phyloP scores from a whole-genome alignment of 1,284 basidiomycete genomes.

The Schizophyllum amplum region DNA sequence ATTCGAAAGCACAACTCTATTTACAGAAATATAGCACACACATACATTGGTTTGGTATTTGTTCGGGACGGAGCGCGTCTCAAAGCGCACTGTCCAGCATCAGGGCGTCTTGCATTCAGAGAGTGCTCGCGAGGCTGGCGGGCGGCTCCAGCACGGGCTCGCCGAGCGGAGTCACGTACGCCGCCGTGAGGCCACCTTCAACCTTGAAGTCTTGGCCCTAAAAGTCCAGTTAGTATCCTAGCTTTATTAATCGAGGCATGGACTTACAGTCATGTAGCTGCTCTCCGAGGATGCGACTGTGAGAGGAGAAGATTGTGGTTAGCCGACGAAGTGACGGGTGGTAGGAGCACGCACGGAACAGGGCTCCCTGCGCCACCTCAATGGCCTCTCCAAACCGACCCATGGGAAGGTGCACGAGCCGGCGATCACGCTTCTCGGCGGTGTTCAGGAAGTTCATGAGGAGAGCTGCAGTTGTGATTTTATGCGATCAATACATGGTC shows the following conservation, averaged over 20 bases:
- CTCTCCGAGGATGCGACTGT: slow-evolving; percentile 79
- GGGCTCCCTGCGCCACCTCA: slow-evolving; percentile 85
- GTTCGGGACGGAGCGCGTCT: no score
- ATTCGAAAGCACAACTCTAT: no score
- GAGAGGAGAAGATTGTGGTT: slow-evolving; percentile 1
- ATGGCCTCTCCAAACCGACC: slow-evolving; percentile 95
- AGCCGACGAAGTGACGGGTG: not conserved
- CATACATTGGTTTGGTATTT: not conserved
- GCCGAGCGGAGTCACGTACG: slow-evolving; percentile 80
- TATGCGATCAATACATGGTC: not conserved
- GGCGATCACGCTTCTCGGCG: slow-evolving; percentile 88
- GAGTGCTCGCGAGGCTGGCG: slow-evolving; percentile 24
- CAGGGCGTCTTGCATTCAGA: not conserved
- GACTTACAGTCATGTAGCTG: slow-evolving; percentile 72
- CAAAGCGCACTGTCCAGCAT: not conserved
- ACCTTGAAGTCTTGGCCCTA: slow-evolving; percentile 91
- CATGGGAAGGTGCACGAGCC: slow-evolving; percentile 91
- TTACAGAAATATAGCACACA: not conserved
- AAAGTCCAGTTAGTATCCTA: slow-evolving; percentile 6
- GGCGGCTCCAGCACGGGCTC: slow-evolving; percentile 64
- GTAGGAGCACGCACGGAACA: slow-evolving; percentile 65
- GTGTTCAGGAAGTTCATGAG: slow-evolving; percentile 98
- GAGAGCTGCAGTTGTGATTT: slow-evolving; percentile 46
- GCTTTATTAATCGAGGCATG: not conserved
- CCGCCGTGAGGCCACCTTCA: slow-evolving; percentile 84